A percentile compares a stretch with the other conserved stretches of the same genome.
These are phyloP conservation scores for Jimgerdemannia flammicorona DNA, from an alignment of 192 early-diverging fungal genomes.

Conservation along the genomic window DNA sequence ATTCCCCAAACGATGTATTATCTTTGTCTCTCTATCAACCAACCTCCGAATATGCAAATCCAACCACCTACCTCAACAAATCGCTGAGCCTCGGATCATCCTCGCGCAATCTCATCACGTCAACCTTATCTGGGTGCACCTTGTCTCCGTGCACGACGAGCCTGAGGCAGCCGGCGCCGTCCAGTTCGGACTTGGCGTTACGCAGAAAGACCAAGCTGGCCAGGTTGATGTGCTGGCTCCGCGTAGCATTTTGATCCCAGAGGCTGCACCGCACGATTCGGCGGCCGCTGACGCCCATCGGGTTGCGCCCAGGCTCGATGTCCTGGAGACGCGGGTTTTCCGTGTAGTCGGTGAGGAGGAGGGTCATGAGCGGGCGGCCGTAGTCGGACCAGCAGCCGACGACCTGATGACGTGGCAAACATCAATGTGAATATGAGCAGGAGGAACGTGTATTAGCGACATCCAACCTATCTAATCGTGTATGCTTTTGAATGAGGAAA, in stretches of 20 bases:
- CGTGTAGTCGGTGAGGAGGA: not conserved
- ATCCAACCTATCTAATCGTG: too few relatives aligned
- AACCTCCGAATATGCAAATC: not conserved
- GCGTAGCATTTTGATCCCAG: conserved; percentile 3
- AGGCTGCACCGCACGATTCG: not conserved
- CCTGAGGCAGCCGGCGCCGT: not conserved
- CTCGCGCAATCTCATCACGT: not conserved
- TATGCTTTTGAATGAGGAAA: too few relatives aligned
- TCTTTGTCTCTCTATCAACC: not conserved
- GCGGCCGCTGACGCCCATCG: not conserved
- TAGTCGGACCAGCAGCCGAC: not conserved
- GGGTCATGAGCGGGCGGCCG: not conserved
- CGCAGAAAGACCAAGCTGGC: not conserved
- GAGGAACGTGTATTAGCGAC: too few relatives aligned
- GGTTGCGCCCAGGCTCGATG: not conserved
- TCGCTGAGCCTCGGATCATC: not conserved
- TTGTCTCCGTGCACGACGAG: conserved; percentile 4
- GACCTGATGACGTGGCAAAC: not conserved
- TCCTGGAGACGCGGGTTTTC: not conserved
- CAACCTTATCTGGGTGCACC: not conserved
- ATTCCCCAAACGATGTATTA: not conserved
- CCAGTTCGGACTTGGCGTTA: not conserved
- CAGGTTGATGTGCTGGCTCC: not conserved
- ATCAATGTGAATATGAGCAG: too few relatives aligned
- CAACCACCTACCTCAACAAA: not conserved